Percentiles rank a stretch among this genome's conserved stretches.
phyloP scores from a whole-genome alignment of 305 asterid species.

The Fraxinus platypoda region DNA sequence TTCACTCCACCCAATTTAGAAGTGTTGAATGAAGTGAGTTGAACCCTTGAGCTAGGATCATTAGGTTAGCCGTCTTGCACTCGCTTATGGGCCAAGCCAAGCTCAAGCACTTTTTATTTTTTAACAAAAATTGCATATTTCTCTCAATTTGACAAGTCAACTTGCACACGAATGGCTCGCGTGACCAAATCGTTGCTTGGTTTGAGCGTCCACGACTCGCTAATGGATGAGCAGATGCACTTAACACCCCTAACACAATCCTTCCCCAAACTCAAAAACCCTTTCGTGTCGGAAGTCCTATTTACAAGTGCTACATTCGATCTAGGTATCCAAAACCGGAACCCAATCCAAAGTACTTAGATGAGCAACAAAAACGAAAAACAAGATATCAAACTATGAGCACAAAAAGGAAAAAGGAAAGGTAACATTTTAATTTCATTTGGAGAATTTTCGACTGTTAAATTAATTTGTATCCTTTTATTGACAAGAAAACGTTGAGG shows the following conservation, averaged over 20 bases:
- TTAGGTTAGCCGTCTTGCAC: too few relatives aligned
- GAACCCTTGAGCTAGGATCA: neutral
- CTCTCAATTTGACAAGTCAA: neutral
- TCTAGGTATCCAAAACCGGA: neutral
- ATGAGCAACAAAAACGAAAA: neutral
- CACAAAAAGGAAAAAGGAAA: neutral
- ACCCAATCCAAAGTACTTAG: neutral
- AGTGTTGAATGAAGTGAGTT: neutral
- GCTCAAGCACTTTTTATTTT: too few relatives aligned
- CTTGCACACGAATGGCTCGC: neutral
- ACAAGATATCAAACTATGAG: neutral
- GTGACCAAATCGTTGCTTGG: neutral
- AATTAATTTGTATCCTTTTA: too few relatives aligned
- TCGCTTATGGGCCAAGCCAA: too few relatives aligned
- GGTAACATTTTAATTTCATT: neutral
- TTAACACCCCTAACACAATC: neutral
- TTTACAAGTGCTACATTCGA: neutral
- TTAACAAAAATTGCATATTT: too few relatives aligned
- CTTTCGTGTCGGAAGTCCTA: neutral
- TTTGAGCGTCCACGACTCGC: neutral
- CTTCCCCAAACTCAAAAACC: neutral
- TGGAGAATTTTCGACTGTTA: neutral
- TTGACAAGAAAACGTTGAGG: neutral
- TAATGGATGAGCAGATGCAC: neutral
- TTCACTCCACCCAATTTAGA: neutral